These are phyloP conservation scores for Stenocarpella maydis DNA, from an alignment of 2,329 filamentous ascomycete genomes.

Conservation along the genomic window DNA sequence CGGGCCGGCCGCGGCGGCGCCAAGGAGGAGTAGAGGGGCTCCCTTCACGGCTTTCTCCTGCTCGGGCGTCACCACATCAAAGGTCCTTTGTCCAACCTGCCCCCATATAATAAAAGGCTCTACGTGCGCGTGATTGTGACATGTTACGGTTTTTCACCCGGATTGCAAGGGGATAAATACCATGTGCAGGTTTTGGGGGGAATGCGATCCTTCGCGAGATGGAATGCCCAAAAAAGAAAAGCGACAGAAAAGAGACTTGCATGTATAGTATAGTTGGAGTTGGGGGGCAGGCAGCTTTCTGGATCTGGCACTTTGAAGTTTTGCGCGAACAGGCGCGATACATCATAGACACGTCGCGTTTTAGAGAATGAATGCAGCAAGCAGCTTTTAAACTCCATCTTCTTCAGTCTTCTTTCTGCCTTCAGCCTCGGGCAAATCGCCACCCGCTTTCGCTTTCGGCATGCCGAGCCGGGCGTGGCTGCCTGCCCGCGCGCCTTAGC, in stretches of 20 bases:
- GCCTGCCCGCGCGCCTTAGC: slow-evolving; percentile 29
- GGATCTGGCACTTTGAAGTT: not conserved
- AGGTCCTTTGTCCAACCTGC: not conserved
- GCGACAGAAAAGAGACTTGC: not conserved
- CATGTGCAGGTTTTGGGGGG: not conserved
- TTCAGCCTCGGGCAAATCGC: not conserved
- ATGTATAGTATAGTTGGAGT: slow-evolving; percentile 2
- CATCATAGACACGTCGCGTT: slow-evolving; percentile 13
- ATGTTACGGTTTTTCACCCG: not conserved
- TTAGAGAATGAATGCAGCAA: not conserved
- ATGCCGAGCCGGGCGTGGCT: slow-evolving; percentile 27
- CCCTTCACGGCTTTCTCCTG: not conserved
- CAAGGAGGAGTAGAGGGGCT: slow-evolving; percentile 70
- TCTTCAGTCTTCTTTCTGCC: not conserved
- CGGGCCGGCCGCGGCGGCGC: slow-evolving; percentile 75
- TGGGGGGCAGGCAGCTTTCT: not conserved
- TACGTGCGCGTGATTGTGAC: not conserved
- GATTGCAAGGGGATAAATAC: not conserved
- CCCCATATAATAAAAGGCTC: not conserved
- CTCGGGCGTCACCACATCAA: not conserved
- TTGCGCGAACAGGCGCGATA: not conserved
- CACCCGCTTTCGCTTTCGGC: not conserved
- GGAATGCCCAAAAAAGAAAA: not conserved
- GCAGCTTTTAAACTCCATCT: not conserved
- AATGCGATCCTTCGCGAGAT: not conserved